Conservation (phyloP, 2,329 filamentous ascomycete genomes). For the Metarhizium rileyi region DNA sequence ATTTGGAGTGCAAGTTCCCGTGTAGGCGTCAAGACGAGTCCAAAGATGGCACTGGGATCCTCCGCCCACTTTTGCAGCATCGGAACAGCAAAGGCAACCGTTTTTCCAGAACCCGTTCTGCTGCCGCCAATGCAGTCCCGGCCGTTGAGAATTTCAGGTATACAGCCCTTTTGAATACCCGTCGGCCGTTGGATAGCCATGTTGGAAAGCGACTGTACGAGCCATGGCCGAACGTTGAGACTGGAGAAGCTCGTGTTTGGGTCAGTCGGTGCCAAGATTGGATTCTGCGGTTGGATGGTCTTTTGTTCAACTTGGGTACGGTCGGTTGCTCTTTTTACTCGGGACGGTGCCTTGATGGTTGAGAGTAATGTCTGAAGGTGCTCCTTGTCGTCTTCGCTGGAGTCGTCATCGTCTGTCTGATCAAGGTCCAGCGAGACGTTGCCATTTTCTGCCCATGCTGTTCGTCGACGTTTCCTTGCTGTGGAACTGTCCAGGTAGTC, state of each 20-base stretch:
- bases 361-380: slow-evolving; percentile 26
- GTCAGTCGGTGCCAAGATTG: slow-evolving; percentile 42
- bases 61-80: slow-evolving; percentile 90
- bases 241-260: slow-evolving; percentile 58
- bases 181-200: slow-evolving; percentile 83
- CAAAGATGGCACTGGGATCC: slow-evolving; percentile 87
- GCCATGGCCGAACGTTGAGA: slow-evolving; percentile 73
- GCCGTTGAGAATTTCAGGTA: slow-evolving; percentile 84
- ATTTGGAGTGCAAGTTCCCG: slow-evolving; percentile 91
- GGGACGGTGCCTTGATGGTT: slow-evolving; percentile 42
- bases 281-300: slow-evolving; percentile 16
- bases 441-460: slow-evolving; percentile 20
- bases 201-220: slow-evolving; percentile 66
- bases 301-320: slow-evolving; percentile 11
- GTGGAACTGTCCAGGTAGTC: slow-evolving; percentile 37
- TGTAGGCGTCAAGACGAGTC: slow-evolving; percentile 79
- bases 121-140: slow-evolving; percentile 92
- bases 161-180: slow-evolving; percentile 84
- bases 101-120: slow-evolving; percentile 93
- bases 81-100: slow-evolving; percentile 87
- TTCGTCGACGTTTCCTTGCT: slow-evolving; percentile 37
- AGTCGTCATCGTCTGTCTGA: slow-evolving; percentile 21
- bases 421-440: slow-evolving; percentile 13
- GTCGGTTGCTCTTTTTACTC: slow-evolving; percentile 34
- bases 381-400: slow-evolving; percentile 21